Conservation (phyloP, 768 basidiomycete species). For the Agaricus sinodeliciosus region DNA sequence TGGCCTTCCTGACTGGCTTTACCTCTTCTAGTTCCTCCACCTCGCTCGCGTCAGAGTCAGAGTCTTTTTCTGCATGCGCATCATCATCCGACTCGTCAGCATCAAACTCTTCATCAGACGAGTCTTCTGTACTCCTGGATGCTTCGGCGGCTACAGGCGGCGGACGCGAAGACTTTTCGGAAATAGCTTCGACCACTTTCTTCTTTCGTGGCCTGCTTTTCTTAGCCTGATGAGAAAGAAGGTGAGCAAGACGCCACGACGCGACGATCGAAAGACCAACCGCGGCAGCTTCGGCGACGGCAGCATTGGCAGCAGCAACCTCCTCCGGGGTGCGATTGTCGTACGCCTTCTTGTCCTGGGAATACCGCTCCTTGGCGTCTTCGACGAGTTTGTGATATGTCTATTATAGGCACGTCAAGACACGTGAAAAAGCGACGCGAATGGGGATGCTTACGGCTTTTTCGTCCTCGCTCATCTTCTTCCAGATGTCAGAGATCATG, state of each 20-base stretch:
- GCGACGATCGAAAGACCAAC: slow-evolving; percentile 19
- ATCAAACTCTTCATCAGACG: slow-evolving; percentile 23
- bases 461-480: slow-evolving; percentile 52
- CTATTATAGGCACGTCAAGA: slow-evolving; percentile 24
- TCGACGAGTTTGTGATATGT: slow-evolving; percentile 47
- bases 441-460: slow-evolving; percentile 56
- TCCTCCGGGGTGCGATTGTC: slow-evolving; percentile 48
- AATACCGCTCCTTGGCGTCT: slow-evolving; percentile 58
- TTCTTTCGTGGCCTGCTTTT: slow-evolving; percentile 22
- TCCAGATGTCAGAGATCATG: slow-evolving; percentile 74
- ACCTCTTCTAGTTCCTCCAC: slow-evolving; percentile 24
- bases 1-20: slow-evolving; percentile 11
- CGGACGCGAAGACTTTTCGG: slow-evolving; percentile 18
- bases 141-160: slow-evolving; percentile 21
- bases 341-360: slow-evolving; percentile 58
- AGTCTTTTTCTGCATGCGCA: slow-evolving; percentile 16
- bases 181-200: slow-evolving; percentile 16
- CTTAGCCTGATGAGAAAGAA: slow-evolving; percentile 22
- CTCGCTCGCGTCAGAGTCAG: slow-evolving; percentile 21
- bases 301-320: slow-evolving; percentile 38
- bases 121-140: slow-evolving; percentile 18
- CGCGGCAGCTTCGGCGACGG: slow-evolving; percentile 32
- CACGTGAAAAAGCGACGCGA: slow-evolving; percentile 10
- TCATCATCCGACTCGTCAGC: slow-evolving; percentile 32
- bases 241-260: not conserved